Evolutionary conservation across 805 yeast genomes (phyloP).

Genomic region (Teunomyces tritomae): DNA sequence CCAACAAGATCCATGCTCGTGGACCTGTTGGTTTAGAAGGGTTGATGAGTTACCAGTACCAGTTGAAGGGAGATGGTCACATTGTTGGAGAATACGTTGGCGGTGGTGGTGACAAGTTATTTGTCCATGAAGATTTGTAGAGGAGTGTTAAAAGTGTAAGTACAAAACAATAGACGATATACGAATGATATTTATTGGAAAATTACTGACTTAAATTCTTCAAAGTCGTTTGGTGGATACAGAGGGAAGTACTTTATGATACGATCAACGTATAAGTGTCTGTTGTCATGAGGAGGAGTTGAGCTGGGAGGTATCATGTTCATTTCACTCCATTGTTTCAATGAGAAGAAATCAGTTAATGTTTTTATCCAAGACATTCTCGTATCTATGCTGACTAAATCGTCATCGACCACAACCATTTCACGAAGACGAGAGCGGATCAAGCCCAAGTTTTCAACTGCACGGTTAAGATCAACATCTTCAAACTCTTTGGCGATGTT

Average conservation of each 20-base stretch:
- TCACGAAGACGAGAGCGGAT: conserved; percentile 51
- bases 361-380: conserved; percentile 72
- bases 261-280: conserved; percentile 24
- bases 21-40: conserved; percentile 99
- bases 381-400: conserved; percentile 47
- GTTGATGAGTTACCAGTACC: conserved; percentile 91
- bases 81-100: conserved; percentile 89
- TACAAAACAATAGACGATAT: too few species aligned
- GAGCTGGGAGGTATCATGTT: conserved; percentile 29
- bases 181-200: not conserved
- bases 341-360: conserved; percentile 58
- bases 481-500: conserved; percentile 51
- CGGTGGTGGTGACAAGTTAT: conserved; percentile 81
- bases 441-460: conserved; percentile 58
- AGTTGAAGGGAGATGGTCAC: conserved; percentile 89
- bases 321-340: conserved; percentile 56
- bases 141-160: not conserved
- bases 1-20: conserved; percentile 95
- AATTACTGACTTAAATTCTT: conserved; percentile 9
- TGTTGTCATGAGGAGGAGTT: conserved; percentile 15
- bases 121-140: conserved; percentile 64
- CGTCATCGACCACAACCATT: conserved; percentile 40
- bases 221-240: conserved; percentile 39
- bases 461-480: conserved; percentile 50
- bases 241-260: conserved; percentile 51